Percentiles rank a stretch among this genome's conserved stretches.
These are phyloP conservation scores for Pseudocercospora fijiensis DNA, from an alignment of 2,329 filamentous ascomycete species.

Conservation along the genomic window DNA sequence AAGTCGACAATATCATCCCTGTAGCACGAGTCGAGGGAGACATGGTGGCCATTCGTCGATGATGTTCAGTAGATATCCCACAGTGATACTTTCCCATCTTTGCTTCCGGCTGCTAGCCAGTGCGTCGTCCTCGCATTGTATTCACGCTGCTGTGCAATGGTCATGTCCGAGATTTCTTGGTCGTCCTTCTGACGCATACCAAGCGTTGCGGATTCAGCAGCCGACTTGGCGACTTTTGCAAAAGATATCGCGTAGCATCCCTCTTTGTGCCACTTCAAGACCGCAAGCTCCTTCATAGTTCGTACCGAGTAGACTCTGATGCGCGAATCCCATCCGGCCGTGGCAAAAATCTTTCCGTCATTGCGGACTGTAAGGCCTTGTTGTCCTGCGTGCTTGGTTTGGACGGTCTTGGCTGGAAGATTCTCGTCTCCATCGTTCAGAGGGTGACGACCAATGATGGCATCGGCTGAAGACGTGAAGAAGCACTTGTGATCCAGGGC, in stretches of 20 bases:
- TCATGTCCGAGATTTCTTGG: slow-evolving; percentile 21
- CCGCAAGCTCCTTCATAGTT: slow-evolving; percentile 81
- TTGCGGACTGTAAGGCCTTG: slow-evolving; percentile 74
- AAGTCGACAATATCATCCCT: too few species aligned
- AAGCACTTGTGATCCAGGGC: slow-evolving; percentile 55
- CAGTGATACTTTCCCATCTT: slow-evolving; percentile 91
- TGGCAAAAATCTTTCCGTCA: slow-evolving; percentile 81
- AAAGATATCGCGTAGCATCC: slow-evolving; percentile 83
- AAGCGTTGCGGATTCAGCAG: background rate
- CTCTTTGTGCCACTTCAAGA: slow-evolving; percentile 90
- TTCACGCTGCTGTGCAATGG: slow-evolving; percentile 40
- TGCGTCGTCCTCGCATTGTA: slow-evolving; percentile 68
- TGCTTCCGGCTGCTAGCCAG: slow-evolving; percentile 87
- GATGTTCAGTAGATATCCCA: slow-evolving; percentile 77
- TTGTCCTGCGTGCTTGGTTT: slow-evolving; percentile 88
- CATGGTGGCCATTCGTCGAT: background rate
- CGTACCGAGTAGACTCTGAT: slow-evolving; percentile 75
- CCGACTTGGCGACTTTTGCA: slow-evolving; percentile 44
- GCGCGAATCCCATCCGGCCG: slow-evolving; percentile 86
- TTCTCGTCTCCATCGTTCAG: slow-evolving; percentile 41
- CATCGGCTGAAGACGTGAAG: slow-evolving; percentile 79
- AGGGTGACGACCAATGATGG: slow-evolving; percentile 72
- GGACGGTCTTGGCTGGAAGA: slow-evolving; percentile 41
- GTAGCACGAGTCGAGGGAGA: too few species aligned
- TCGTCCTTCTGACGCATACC: slow-evolving; percentile 1